Evolutionary conservation across 1,139 yeast genomes (phyloP), one percentile per base, ranked within the genome.

Genomic region (Suhomyces coccinellae): DNA sequence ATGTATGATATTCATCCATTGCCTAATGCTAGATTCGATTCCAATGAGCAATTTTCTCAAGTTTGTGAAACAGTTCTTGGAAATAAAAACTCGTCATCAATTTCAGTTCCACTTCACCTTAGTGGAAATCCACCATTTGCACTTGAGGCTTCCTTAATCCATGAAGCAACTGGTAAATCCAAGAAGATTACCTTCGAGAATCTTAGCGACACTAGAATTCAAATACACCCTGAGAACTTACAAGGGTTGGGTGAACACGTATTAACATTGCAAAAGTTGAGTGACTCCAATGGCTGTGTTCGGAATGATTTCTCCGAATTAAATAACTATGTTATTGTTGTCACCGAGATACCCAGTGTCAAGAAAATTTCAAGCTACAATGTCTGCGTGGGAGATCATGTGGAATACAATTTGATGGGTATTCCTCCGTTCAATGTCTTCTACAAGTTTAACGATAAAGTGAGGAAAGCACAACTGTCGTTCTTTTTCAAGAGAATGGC

Each of bases 321-420:
- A 34, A 71, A 68, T 56, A 64, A 55, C 38, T 70, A 52, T 33
- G 68, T 71, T 15, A 71, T 88, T 33, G 74, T 81, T 1, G 79
- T 91, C 6, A 83, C 93, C 1, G 91, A 87, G 51, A 83, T 84
- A 4, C 97, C 98, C 9, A 77, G 80, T 50, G 81, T 62, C 32
- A 70, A 64, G 45, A 68, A 47, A 8, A 69, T 67, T 10, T 63
- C 76, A 1, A 66, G 69, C 28, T 74, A 77, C 1, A 61, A 71
- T 54, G 86, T 82, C 57, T 93, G 99, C 75, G 97, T 91, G 32
- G 99, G 99, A 4, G 98, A 93, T 51, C 86, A 87, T 52, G 80
- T 93, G 24, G 75, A 85, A 0, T 88, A 88, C 59, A 80, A 84
- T 49, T 65, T 93, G 49, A 79, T 80, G 12, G 99, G 99, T 5